Evolutionary conservation across 2,329 filamentous ascomycete genomes (phyloP).

Genomic region (Talaromyces sp.): DNA sequence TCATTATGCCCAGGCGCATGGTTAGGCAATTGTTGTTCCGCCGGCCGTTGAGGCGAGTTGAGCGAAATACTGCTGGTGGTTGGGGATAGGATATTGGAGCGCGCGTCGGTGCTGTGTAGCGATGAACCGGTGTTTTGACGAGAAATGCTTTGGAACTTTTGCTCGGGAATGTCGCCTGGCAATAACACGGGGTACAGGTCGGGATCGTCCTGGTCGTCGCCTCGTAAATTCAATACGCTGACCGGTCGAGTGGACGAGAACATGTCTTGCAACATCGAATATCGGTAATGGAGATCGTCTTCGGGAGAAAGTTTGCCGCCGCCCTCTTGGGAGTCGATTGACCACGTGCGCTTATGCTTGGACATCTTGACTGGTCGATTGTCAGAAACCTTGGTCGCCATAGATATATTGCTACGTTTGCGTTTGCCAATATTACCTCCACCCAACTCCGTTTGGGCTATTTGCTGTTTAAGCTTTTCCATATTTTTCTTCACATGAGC

Average conservation of each 20-base stretch:
- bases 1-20: conserved; percentile 13
- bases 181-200: conserved; percentile 40
- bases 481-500: conserved; percentile 95
- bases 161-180: conserved; percentile 25
- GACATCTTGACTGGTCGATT: conserved; percentile 72
- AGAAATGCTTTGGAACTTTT: conserved; percentile 24
- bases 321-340: conserved; percentile 67
- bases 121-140: conserved; percentile 27
- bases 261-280: conserved; percentile 42
- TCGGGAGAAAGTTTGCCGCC: conserved; percentile 36
- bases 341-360: conserved; percentile 94
- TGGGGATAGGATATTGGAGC: conserved; percentile 34
- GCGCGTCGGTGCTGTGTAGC: conserved; percentile 26
- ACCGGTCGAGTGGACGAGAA: conserved; percentile 40
- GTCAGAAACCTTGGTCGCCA: conserved; percentile 36
- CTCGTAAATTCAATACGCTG: conserved; percentile 38
- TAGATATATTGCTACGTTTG: conserved; percentile 53
- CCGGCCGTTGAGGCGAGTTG: conserved; percentile 27
- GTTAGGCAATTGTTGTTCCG: conserved; percentile 16
- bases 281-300: conserved; percentile 42
- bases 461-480: conserved; percentile 92
- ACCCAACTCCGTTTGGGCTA: conserved; percentile 65
- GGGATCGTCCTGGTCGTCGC: conserved; percentile 42
- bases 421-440: conserved; percentile 57
- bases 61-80: conserved; percentile 35